Percentiles rank a stretch among this genome's conserved stretches.
Evolutionary conservation across 1,139 yeast species (phyloP).

Genomic region (Lodderomyces orthopsilosis): DNA sequence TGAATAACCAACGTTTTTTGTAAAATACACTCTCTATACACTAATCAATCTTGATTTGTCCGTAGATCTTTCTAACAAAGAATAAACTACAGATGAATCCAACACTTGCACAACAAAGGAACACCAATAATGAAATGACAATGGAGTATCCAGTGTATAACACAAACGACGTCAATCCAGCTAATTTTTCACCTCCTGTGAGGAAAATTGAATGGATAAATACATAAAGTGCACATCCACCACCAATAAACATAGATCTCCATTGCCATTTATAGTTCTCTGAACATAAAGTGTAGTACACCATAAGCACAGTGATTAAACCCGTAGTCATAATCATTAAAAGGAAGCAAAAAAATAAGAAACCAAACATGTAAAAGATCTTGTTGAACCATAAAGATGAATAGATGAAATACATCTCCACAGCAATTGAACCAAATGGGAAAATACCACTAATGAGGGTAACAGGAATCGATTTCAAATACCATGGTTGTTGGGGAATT

Average conservation of each 20-base stretch:
- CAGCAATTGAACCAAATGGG: slow-evolving; percentile 94
- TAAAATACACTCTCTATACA: not conserved
- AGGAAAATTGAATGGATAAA: slow-evolving; percentile 79
- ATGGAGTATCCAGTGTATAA: slow-evolving; percentile 84
- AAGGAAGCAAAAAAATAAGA: slow-evolving; percentile 81
- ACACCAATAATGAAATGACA: slow-evolving; percentile 67
- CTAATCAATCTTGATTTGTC: slow-evolving; percentile 80
- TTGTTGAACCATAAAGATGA: slow-evolving; percentile 93
- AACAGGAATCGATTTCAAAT: slow-evolving; percentile 64
- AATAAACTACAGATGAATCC: slow-evolving; percentile 77
- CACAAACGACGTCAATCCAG: slow-evolving; percentile 73
- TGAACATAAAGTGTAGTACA: slow-evolving; percentile 81
- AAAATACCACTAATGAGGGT: slow-evolving; percentile 81
- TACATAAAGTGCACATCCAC: slow-evolving; percentile 83
- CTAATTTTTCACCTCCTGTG: slow-evolving; percentile 61
- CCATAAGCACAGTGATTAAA: slow-evolving; percentile 74
- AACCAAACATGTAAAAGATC: slow-evolving; percentile 96
- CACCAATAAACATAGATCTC: slow-evolving; percentile 86
- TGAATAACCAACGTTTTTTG: not conserved
- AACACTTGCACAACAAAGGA: slow-evolving; percentile 82
- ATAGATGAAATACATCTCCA: slow-evolving; percentile 86
- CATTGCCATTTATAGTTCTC: slow-evolving; percentile 98
- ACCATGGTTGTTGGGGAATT: slow-evolving; percentile 89
- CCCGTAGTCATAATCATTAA: slow-evolving; percentile 81
- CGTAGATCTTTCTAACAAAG: slow-evolving; percentile 77